A percentile compares a stretch with the other conserved stretches of the same genome.
Conservation (phyloP, 2,329 filamentous ascomycete genomes). For the Botryotinia calthae region DNA sequence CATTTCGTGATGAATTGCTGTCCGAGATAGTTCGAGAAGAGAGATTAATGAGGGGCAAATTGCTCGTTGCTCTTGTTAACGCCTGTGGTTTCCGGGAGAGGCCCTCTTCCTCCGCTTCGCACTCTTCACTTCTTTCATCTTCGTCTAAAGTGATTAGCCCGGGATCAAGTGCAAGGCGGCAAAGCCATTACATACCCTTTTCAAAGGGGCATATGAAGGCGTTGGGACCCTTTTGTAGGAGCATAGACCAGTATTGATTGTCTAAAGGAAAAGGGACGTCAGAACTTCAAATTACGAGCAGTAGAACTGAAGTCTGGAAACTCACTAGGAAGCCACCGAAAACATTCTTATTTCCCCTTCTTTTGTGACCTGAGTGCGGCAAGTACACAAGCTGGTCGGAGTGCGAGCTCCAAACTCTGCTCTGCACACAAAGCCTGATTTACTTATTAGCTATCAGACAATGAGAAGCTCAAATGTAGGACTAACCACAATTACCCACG, state of each 20-base stretch:
- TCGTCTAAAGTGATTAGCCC: neutral
- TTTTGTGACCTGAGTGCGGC: neutral
- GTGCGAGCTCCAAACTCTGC: neutral
- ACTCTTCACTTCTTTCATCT: neutral
- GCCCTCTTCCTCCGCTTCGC: neutral
- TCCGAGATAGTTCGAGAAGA: neutral
- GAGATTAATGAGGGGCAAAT: neutral
- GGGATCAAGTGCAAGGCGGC: neutral
- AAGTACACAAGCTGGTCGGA: neutral
- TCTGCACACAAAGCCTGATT: too few relatives aligned
- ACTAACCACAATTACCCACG: too few relatives aligned
- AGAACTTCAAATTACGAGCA: neutral
- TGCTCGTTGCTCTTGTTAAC: neutral
- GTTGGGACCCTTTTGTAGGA: neutral
- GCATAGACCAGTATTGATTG: neutral
- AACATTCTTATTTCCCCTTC: accelerated
- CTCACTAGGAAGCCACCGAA: neutral
- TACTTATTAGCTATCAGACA: too few relatives aligned
- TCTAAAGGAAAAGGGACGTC: neutral
- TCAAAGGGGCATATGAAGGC: neutral
- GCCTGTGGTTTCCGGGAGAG: neutral
- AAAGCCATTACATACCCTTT: neutral
- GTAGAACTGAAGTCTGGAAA: neutral
- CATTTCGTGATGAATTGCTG: neutral
- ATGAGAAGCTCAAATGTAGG: too few relatives aligned